phyloP scores from a whole-genome alignment of 2,329 filamentous ascomycete genomes.

The Myriosclerotinia duriaeana region DNA sequence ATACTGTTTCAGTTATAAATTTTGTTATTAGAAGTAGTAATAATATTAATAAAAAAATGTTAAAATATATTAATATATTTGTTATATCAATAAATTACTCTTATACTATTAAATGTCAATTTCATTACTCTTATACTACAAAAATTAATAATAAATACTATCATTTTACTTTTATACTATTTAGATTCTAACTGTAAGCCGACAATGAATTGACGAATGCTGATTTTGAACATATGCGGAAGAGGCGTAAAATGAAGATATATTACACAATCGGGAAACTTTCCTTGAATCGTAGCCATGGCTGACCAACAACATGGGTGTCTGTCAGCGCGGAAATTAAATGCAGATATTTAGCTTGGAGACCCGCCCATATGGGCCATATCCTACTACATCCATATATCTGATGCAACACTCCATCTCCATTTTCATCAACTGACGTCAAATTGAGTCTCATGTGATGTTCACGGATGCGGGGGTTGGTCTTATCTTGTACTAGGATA shows the following conservation, averaged over 20 bases:
- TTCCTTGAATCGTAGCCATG: background rate
- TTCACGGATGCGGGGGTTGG: background rate
- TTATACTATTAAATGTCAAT: no score
- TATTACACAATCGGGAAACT: background rate
- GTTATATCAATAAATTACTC: no score
- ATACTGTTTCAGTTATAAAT: no score
- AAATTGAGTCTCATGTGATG: background rate
- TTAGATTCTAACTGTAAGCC: no score
- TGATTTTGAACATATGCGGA: no score
- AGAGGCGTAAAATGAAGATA: background rate
- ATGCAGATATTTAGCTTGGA: background rate
- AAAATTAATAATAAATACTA: no score
- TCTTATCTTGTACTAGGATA: background rate
- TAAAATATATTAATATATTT: no score
- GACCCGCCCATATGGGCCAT: background rate
- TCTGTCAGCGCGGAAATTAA: background rate
- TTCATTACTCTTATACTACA: no score
- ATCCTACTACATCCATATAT: background rate
- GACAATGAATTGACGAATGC: no score
- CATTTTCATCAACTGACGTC: background rate
- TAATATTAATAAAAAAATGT: no score
- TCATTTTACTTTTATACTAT: no score
- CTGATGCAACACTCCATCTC: background rate
- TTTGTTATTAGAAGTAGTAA: no score
- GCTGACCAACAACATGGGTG: background rate